Evolutionary conservation across 2,329 filamentous ascomycete genomes (phyloP), one percentile per base, ranked within the genome.

Genomic region (Ascomycota sp.): DNA sequence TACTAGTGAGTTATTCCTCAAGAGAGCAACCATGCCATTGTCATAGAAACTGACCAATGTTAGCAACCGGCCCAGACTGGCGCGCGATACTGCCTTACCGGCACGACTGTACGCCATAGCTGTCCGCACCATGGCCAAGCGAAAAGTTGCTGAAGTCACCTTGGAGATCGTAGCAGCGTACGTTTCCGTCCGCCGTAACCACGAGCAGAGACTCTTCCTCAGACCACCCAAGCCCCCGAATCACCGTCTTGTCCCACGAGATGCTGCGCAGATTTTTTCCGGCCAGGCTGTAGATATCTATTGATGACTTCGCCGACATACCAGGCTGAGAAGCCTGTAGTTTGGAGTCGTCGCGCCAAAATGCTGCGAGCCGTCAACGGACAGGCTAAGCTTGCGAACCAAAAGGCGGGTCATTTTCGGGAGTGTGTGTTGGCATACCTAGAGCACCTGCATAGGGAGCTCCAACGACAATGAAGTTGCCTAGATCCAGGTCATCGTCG

Each of bases 141-240:
- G 80, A 85, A 51, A 95, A 98, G 34, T 92, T 85, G 11, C 76
- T 81, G 47, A 98, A 98, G 47, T 95, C 86, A 36, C 78, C 81
- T 49, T 93, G 79, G n/a, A 98, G 58, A 44, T 89, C 80, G 48
- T 83, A 94, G 50, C 82, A 89, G 35, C 85, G 68, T 26, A 95
- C 86, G 1, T 74, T 86, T 17, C 89, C 89, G 45, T 98, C 86
- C 31, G 78, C 69, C 8, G 83, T 81, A 30, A 95, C 73, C 0
- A 94, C 77, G 4, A 98, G 59, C 28, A 98, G 64, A 47, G 79
- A 77, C 60, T 98, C 89, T 39, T 94, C 82, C 44, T 93, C 86
- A 13, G 85, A 93, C 89, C 89, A 98, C 22, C 89, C 89, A 13
- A 98, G 63, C 2, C 81, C 83, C 50, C 75, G 78, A 45, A 98